These are phyloP conservation scores for Termitomyces sp. DNA, from an alignment of 768 basidiomycete genomes.

Conservation along the genomic window DNA sequence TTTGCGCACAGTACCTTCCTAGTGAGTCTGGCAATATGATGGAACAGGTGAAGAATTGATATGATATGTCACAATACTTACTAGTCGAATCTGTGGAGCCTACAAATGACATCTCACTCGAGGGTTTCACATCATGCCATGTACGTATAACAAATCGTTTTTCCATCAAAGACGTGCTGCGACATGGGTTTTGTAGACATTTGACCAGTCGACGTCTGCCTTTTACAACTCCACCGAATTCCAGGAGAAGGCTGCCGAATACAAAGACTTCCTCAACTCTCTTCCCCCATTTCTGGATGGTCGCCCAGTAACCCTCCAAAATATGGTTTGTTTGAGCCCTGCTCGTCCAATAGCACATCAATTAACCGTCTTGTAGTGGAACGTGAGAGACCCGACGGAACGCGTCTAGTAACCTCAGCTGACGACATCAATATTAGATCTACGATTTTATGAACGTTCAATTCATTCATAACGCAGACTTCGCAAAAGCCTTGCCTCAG, in stretches of 20 bases:
- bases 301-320: slow-evolving; percentile 47
- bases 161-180: not conserved
- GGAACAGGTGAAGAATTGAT: not conserved
- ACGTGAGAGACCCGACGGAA: slow-evolving; percentile 25
- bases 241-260: slow-evolving; percentile 40
- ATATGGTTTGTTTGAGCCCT: slow-evolving; percentile 48
- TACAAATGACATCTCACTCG: slow-evolving; percentile 58
- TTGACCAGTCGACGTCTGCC: slow-evolving; percentile 40
- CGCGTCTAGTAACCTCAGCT: not conserved
- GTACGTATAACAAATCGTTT: slow-evolving; percentile 29
- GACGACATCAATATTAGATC: slow-evolving; percentile 36
- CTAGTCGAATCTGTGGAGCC: slow-evolving; percentile 67
- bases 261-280: slow-evolving; percentile 45
- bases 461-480: slow-evolving; percentile 61
- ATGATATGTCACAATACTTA: slow-evolving; percentile 17
- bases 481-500: slow-evolving; percentile 43
- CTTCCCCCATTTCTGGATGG: slow-evolving; percentile 55
- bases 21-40: slow-evolving; percentile 27
- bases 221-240: slow-evolving; percentile 61
- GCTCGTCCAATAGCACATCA: not conserved
- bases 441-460: slow-evolving; percentile 77
- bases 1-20: slow-evolving; percentile 33
- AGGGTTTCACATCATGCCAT: slow-evolving; percentile 63
- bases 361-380: slow-evolving; percentile 28
- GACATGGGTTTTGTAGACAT: slow-evolving; percentile 36